Percentiles rank a stretch among this genome's conserved stretches.
Evolutionary conservation across 768 basidiomycete species (phyloP).

Genomic region (Collybia sp.): DNA sequence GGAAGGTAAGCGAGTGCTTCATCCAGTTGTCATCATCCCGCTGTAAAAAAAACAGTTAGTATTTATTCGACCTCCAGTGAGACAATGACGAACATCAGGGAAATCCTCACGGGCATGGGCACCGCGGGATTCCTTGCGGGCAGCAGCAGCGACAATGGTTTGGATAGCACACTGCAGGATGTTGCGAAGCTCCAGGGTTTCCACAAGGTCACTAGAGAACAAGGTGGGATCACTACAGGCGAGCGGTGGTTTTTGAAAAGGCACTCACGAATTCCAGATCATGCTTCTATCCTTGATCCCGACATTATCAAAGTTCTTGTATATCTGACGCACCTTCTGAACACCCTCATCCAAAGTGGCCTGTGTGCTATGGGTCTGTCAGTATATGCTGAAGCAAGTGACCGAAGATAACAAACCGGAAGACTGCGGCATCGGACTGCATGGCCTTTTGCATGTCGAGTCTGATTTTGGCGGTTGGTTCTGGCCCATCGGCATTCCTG

Average conservation of each 20-base stretch:
- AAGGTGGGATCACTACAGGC: constrained; percentile 1
- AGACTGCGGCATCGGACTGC: constrained; percentile 97
- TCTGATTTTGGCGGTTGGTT: constrained; percentile 86
- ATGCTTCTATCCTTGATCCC: constrained; percentile 97
- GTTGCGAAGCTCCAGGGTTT: constrained; percentile 96
- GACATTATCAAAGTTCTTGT: constrained; percentile 85
- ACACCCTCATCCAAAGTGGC: constrained; percentile 90
- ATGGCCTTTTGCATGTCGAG: constrained; percentile 99
- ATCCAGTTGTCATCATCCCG: constrained; percentile 94
- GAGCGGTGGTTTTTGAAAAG: not conserved
- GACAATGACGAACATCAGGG: constrained; percentile 66
- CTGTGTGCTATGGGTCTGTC: constrained; percentile 59
- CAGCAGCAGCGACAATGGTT: constrained; percentile 89
- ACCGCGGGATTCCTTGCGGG: constrained; percentile 96
- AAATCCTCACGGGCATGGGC: constrained; percentile 98
- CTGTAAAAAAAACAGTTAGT: constrained; percentile 23
- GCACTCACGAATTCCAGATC: constrained; percentile 99
- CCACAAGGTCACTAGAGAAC: constrained; percentile 79
- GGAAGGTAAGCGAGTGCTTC: constrained; percentile 96
- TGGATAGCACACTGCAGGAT: constrained; percentile 93
- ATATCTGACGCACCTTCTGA: constrained; percentile 76
- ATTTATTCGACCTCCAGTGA: not conserved
- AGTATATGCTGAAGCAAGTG: not conserved
- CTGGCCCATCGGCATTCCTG: constrained; percentile 74
- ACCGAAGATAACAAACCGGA: constrained; percentile 46